These are phyloP conservation scores for Ambrosia trifida DNA, from an alignment of 129 eudicot species.

Conservation along the genomic window DNA sequence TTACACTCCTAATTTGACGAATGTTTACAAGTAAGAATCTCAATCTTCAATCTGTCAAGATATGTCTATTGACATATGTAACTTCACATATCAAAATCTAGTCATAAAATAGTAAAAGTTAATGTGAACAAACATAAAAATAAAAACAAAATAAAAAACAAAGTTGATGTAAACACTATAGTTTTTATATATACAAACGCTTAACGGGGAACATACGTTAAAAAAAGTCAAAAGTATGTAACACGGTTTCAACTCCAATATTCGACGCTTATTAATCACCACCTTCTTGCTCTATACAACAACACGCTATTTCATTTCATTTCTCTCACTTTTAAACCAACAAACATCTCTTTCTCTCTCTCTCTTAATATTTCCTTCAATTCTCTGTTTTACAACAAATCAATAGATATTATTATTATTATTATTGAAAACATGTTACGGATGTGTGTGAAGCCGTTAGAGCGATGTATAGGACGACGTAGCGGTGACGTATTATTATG, in stretches of 20 bases:
- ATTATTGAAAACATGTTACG: conserved; percentile 47
- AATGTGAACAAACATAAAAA: conserved; percentile 19
- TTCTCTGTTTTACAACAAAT: too few relatives aligned
- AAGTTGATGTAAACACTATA: neutral
- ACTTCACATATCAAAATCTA: too few relatives aligned
- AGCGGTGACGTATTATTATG: conserved; percentile 72
- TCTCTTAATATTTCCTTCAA: neutral
- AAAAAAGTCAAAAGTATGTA: conserved; percentile 33
- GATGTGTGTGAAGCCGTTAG: conserved; percentile 55
- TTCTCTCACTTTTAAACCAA: conserved; percentile 12
- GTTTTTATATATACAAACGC: neutral
- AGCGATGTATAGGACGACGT: conserved; percentile 59
- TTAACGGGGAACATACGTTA: neutral
- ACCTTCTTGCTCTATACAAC: conserved; percentile 15
- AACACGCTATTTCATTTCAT: conserved; percentile 31
- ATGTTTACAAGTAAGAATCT: too few relatives aligned
- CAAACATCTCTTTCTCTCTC: neutral
- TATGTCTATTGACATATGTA: too few relatives aligned
- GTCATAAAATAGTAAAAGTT: neutral
- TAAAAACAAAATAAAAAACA: neutral
- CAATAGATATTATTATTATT: too few relatives aligned
- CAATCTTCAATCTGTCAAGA: too few relatives aligned
- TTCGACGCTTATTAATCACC: conserved; percentile 21
- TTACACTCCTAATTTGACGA: too few relatives aligned
- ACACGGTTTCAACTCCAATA: conserved; percentile 34